These are phyloP conservation scores for Alnus glutinosa DNA, from an alignment of 306 rosid genomes.

Conservation along the genomic window DNA sequence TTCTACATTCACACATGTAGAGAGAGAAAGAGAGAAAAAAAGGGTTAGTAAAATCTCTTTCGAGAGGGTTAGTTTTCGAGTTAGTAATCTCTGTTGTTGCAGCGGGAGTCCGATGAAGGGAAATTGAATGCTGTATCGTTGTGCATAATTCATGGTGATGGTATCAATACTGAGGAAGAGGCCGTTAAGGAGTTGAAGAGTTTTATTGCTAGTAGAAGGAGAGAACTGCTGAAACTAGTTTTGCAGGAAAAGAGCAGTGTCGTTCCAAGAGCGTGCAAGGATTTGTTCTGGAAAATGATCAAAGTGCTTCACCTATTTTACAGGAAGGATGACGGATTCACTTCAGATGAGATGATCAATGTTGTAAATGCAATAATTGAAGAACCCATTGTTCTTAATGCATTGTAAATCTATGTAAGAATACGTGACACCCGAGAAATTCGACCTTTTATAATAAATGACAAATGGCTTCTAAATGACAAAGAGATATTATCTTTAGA, in stretches of 20 bases:
- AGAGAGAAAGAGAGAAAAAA: not conserved
- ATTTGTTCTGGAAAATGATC: constrained; percentile 80
- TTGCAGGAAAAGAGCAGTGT: constrained; percentile 54
- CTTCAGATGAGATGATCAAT: constrained; percentile 57
- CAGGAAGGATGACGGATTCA: constrained; percentile 74
- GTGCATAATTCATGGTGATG: constrained; percentile 38
- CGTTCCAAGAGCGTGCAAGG: constrained; percentile 84
- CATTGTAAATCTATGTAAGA: constrained; percentile 6
- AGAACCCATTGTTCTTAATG: constrained; percentile 52
- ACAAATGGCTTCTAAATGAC: no score
- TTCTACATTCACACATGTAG: not conserved
- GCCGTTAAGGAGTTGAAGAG: constrained; percentile 40
- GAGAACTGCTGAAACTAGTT: constrained; percentile 66
- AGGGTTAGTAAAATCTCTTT: not conserved
- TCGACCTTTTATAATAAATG: no score
- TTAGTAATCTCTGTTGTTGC: constrained; percentile 23
- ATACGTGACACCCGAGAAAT: no score
- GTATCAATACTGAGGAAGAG: constrained; percentile 43
- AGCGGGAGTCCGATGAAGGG: constrained; percentile 84
- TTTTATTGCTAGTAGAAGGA: constrained; percentile 39
- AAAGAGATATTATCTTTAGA: no score
- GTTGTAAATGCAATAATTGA: constrained; percentile 46
- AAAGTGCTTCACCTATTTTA: constrained; percentile 64
- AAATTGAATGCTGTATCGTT: constrained; percentile 63
- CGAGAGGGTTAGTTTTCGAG: not conserved